Percentiles rank a stretch among this genome's conserved stretches.
These are phyloP conservation scores for Westerdykella ornata DNA, from an alignment of 2,329 filamentous ascomycete genomes.

Conservation along the genomic window DNA sequence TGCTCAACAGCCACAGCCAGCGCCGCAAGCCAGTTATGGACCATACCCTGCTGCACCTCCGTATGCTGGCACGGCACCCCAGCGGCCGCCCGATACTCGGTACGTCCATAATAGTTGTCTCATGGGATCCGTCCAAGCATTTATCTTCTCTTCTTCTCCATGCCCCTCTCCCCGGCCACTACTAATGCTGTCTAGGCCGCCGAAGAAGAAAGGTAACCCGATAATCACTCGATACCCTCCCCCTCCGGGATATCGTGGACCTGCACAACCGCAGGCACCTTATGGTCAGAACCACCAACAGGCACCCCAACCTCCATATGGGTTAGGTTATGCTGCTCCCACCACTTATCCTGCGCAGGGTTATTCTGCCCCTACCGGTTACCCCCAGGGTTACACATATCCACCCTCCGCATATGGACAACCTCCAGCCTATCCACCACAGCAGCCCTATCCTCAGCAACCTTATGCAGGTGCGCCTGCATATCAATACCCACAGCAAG, in stretches of 20 bases:
- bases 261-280: constrained; percentile 27
- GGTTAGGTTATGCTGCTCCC: constrained; percentile 18
- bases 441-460: constrained; percentile 14
- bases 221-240: constrained; percentile 47
- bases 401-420: neutral
- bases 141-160: neutral
- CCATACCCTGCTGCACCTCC: constrained; percentile 24
- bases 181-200: constrained; percentile 21
- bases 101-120: constrained; percentile 18
- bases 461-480: constrained; percentile 1
- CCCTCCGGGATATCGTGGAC: constrained; percentile 42
- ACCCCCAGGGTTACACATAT: constrained; percentile 18
- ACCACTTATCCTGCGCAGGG: constrained; percentile 18
- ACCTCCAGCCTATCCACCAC: constrained; percentile 12
- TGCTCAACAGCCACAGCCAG: constrained; percentile 27
- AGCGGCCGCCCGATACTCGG: constrained; percentile 25
- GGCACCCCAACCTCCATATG: constrained; percentile 21
- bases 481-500: constrained; percentile 12
- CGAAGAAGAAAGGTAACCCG: constrained; percentile 44
- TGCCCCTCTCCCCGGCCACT: neutral
- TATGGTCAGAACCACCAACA: constrained; percentile 26
- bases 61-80: constrained; percentile 19
- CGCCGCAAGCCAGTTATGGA: constrained; percentile 25
- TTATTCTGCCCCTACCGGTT: constrained; percentile 13
- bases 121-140: neutral